These are phyloP conservation scores for Knoxia roxburghii DNA, from an alignment of 257 asterid genomes.

Conservation along the genomic window DNA sequence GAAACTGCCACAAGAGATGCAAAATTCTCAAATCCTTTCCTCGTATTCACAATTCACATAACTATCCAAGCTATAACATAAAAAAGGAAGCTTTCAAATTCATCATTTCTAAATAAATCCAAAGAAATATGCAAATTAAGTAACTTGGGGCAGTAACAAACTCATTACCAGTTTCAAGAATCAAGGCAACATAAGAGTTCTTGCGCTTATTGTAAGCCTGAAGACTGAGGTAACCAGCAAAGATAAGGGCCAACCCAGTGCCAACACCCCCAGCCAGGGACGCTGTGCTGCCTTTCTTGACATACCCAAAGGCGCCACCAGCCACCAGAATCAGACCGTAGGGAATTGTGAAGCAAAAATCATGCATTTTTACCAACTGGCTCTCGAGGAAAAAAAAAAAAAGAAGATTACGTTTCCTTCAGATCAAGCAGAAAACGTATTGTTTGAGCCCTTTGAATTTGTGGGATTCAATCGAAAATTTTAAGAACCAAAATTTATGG, in stretches of 20 bases:
- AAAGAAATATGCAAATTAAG: neutral
- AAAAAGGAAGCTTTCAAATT: neutral
- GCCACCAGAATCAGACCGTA: constrained; percentile 64
- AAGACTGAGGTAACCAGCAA: constrained; percentile 90
- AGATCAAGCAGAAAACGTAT: constrained; percentile 21
- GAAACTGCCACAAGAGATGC: neutral
- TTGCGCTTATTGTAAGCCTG: constrained; percentile 80
- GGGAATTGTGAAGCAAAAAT: constrained; percentile 97
- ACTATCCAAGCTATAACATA: neutral
- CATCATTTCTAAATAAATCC: neutral
- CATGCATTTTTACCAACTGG: constrained; percentile 62
- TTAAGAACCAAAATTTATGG: constrained; percentile 8
- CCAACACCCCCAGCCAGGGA: constrained; percentile 86
- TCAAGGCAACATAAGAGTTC: constrained; percentile 64
- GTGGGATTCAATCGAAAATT: neutral
- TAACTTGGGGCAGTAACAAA: neutral
- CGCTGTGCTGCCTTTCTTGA: constrained; percentile 71
- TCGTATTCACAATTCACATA: neutral
- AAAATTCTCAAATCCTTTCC: neutral
- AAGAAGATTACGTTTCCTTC: neutral
- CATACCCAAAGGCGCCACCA: constrained; percentile 86
- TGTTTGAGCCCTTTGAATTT: neutral
- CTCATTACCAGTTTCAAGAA: constrained; percentile 68
- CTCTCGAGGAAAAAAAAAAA: constrained; percentile 5
- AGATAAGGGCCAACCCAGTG: constrained; percentile 61